phyloP scores from a whole-genome alignment of 139 green algal species.

The Nannochloris sp. region DNA sequence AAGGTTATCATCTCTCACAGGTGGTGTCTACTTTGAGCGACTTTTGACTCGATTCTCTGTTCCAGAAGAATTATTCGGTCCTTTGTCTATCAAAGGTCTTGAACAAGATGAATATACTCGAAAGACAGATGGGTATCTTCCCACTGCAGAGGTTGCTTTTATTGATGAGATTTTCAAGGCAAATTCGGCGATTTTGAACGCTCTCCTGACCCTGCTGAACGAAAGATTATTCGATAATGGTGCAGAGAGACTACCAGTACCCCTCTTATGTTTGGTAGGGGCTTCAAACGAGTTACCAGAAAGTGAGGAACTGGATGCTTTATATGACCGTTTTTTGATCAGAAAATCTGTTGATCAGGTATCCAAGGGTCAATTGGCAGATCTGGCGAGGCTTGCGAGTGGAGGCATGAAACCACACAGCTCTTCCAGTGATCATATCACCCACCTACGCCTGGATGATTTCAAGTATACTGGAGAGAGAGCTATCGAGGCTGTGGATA shows the following conservation, averaged over 20 bases:
- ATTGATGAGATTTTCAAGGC: slow-evolving; percentile 88
- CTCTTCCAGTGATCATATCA: background rate
- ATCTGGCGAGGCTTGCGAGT: slow-evolving; percentile 15
- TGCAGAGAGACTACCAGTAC: slow-evolving; percentile 44
- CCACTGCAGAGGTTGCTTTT: slow-evolving; percentile 73
- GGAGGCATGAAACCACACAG: background rate
- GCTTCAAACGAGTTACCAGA: slow-evolving; percentile 86
- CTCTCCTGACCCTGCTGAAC: slow-evolving; percentile 90
- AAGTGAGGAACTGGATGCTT: slow-evolving; percentile 83
- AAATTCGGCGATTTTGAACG: slow-evolving; percentile 91
- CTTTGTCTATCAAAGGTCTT: slow-evolving; percentile 74
- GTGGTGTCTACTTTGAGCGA: slow-evolving; percentile 78
- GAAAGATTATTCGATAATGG: slow-evolving; percentile 95
- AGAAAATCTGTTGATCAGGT: slow-evolving; percentile 56
- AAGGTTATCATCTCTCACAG: slow-evolving; percentile 48
- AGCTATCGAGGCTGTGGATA: slow-evolving; percentile 29
- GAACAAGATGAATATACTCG: slow-evolving; percentile 87
- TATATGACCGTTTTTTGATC: slow-evolving; percentile 91
- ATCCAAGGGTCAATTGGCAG: slow-evolving; percentile 12
- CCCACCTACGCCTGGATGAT: slow-evolving; percentile 40
- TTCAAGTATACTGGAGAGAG: slow-evolving; percentile 34
- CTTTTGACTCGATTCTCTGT: slow-evolving; percentile 86
- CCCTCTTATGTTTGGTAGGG: slow-evolving; percentile 62
- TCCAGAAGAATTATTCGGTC: slow-evolving; percentile 89
- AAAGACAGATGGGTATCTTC: slow-evolving; percentile 84